phyloP scores from a whole-genome alignment of 495 filamentous ascomycete genomes.

The Hypoxylon trugodes region DNA sequence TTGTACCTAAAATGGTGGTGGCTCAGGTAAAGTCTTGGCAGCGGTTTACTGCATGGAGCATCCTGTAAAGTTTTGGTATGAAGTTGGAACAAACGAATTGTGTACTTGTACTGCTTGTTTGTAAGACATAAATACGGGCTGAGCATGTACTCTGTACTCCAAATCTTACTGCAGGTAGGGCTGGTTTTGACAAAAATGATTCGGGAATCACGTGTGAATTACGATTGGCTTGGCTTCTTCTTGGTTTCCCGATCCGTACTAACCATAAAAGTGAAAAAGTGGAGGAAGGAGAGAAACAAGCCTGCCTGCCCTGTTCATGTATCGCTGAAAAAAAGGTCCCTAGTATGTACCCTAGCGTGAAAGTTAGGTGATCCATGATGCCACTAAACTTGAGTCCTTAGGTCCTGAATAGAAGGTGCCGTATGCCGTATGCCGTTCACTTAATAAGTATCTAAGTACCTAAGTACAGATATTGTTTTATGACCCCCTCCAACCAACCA shows the following conservation, averaged over 20 bases:
- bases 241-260: slow-evolving; percentile 27
- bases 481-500: too few relatives aligned
- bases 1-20: slow-evolving; percentile 10
- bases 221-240: slow-evolving; percentile 17
- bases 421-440: too few relatives aligned
- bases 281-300: too few relatives aligned
- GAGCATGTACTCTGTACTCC: background rate
- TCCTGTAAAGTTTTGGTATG: background rate
- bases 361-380: too few relatives aligned
- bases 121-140: slow-evolving; percentile 16
- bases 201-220: slow-evolving; percentile 21
- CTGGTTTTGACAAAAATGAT: slow-evolving; percentile 3
- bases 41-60: slow-evolving; percentile 12
- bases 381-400: too few relatives aligned
- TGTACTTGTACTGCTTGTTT: slow-evolving; percentile 7
- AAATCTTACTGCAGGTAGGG: slow-evolving; percentile 30
- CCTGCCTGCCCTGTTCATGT: too few relatives aligned
- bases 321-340: too few relatives aligned
- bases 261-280: too few relatives aligned
- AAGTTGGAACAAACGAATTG: slow-evolving; percentile 14
- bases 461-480: too few relatives aligned
- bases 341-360: too few relatives aligned
- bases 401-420: too few relatives aligned
- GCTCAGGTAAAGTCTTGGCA: slow-evolving; percentile 31
- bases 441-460: too few relatives aligned